Base-by-base conservation (phyloP, 1,139 yeast genomes). In the Hyphopichia wangnamkhiaoensis region DNA sequence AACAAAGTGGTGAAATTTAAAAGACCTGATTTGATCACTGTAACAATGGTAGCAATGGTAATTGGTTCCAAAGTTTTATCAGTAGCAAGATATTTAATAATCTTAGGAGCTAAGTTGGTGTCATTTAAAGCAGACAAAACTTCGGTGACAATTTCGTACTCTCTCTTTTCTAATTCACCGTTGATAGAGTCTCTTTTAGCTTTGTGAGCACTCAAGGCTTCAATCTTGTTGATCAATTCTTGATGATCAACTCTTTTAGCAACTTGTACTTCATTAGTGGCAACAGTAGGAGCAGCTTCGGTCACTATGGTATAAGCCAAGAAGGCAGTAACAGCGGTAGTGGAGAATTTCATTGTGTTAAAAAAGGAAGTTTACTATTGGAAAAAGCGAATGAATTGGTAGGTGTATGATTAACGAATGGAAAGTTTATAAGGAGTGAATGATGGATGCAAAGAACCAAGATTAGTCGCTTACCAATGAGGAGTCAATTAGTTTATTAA, bases 71-170 rank as follows among this genome's bases (percentile, higher is more conserved):
- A 60, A 17, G 58, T 56, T n/a, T 53, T 41, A 44, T 58, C 55
- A 24, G 68, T 58, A 25, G 69, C 71, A 36, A 70, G 58, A 46
- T 59, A 68, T 38, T 67, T 56, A 39, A 71, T 52, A 37, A 71
- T 59, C 27, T 50, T 52, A 34, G 74, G 74, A 12, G 74, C 70
- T 43, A 68, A 56, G 34, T 66, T 56, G 33, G 76, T 61, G 44
- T 68, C 61, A 43, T 69, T 61, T 36, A 71, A 56, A 33, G 71
- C 67, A 13, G 65, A 46, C 48, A 71, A 69, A 12, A 71, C 71
- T 41, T 65, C 61, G 39, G 77, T 71, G 34, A 71, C 76, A 45
- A 71, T 62, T 42, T 58, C 53, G 45, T 63, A 62, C 42, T 68
- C 68, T 52, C 65, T 62, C 40, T 58, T 53, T 30, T 56, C 48